Base-by-base conservation (phyloP, 495 filamentous ascomycete genomes). In the Xylaria castorea region DNA sequence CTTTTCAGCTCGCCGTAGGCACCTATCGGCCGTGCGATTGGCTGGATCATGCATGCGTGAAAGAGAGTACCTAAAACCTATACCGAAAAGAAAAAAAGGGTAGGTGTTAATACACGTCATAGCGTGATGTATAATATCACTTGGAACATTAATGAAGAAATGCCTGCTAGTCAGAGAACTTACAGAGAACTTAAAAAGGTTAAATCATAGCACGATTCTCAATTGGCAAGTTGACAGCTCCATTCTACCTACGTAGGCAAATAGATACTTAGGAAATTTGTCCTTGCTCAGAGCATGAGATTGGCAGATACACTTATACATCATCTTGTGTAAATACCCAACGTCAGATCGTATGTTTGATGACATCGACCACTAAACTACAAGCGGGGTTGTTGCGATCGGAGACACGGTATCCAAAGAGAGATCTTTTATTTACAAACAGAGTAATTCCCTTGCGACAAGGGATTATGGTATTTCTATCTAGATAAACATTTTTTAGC, bases 1-100 rank as follows among this genome's bases (percentile, higher is more conserved):
- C 58, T 38, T 61, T 61, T 38, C 7, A 40, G 58, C 58, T 61
- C 58, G 8, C 58, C 58, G 58, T 34, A n/a, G 32, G 34, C 2
- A 20, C 58, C 58, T 38, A 61, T 38, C 34, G 38, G 32, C 38
- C 34, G n/a, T 14, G n/a, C 34, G 2, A 61, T 61, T 61, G 55
- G 55, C 27, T 36, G 9, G 55, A 32, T 36, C 16, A 8, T 60
- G 16, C 38, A 46, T n/a, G 18, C n/a, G 50, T 9, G 22, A 51
- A 51, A 51, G 9, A 22, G 8, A 51, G 50, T 3, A 25, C 50
- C n/a, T 6, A 11, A 16, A 51, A 51, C 7, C n/a, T 51, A 25
- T 18, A 12, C 11, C n/a, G 25, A 51, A 9, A 46, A 16, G 42
- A 46, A 46, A 3, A 25, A 12, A 7, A 25, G 6, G 1, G 18